Base-by-base conservation (phyloP, 2,329 filamentous ascomycete species). In the Trichoderma lentiforme region DNA sequence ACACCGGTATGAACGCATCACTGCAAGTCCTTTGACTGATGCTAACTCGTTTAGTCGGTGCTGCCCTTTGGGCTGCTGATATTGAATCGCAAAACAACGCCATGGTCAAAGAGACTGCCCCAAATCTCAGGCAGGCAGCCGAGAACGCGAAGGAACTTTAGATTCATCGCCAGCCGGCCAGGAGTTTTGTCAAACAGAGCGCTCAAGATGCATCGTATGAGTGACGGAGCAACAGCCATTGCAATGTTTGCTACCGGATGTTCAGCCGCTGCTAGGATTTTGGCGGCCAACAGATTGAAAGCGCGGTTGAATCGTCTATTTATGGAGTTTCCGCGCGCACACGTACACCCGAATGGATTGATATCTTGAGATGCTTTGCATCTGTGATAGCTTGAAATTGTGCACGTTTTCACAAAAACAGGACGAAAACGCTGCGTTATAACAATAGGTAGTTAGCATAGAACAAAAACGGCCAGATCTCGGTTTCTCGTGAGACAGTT, bases 31-130 rank as follows among this genome's bases (percentile, higher is more conserved):
- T 36, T 53, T 36, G 12, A 3, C 21, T 14, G 11, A 12, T n/a
- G 60, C 61, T 74, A 65, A 76, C 75, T 12, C 30, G 47, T 47
- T 8, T 62, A 90, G 94, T 97, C 72, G 95, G 94, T 8, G 95
- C 95, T 69, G 95, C 95, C 8, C 84, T 98, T n/a, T 98, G 94
- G 94, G 95, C 95, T 53, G 93, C 93, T 21, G 94, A 97, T 80
- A 88, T 97, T 72, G 94, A 97, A 80, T 80, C 82, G 32, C 85
- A 86, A 76, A 83, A 84, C 71, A 84, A 81, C 11, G 80, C 81
- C 53, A 87, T 88, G 85, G 82, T 83, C 11, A 78, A 83, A 67
- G 81, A 83, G 73, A 88, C 86, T 15, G 86, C 86, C n/a, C 86
- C 86, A 1, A 81, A 78, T 15, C 78, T 88, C 57, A 82, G 85